phyloP scores from a whole-genome alignment of 2,329 filamentous ascomycete species.

The Didymella pinodella region DNA sequence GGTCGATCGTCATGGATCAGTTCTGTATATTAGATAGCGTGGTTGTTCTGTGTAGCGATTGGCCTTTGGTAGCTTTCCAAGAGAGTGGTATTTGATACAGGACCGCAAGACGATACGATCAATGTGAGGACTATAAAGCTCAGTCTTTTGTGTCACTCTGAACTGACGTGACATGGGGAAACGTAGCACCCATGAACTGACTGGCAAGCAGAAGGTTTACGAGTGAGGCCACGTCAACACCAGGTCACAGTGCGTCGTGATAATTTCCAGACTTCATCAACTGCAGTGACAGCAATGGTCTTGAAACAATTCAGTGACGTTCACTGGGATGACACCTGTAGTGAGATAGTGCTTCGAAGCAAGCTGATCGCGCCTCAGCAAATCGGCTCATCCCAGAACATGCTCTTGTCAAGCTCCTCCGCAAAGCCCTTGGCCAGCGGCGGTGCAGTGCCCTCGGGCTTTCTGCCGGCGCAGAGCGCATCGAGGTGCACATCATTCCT shows the following conservation, averaged over 20 bases:
- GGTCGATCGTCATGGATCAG: background rate
- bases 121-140: background rate
- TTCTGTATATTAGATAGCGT: background rate
- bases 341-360: background rate
- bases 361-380: slow-evolving; percentile 16
- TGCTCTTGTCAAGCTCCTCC: slow-evolving; percentile 38
- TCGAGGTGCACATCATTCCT: slow-evolving; percentile 3
- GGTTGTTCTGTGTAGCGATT: background rate
- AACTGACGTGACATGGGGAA: background rate
- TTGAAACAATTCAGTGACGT: background rate
- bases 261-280: background rate
- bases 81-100: background rate
- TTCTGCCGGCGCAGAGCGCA: slow-evolving; percentile 33
- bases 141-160: background rate
- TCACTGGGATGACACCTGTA: too few species aligned
- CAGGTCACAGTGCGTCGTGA: background rate
- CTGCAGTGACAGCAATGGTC: background rate
- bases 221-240: background rate
- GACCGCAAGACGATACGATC: background rate
- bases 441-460: slow-evolving; percentile 26
- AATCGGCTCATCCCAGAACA: slow-evolving; percentile 43
- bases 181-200: background rate
- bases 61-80: background rate
- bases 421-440: slow-evolving; percentile 42
- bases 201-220: background rate